Base-by-base conservation (phyloP, 2,329 filamentous ascomycete genomes). In the Penicillium occitanis region DNA sequence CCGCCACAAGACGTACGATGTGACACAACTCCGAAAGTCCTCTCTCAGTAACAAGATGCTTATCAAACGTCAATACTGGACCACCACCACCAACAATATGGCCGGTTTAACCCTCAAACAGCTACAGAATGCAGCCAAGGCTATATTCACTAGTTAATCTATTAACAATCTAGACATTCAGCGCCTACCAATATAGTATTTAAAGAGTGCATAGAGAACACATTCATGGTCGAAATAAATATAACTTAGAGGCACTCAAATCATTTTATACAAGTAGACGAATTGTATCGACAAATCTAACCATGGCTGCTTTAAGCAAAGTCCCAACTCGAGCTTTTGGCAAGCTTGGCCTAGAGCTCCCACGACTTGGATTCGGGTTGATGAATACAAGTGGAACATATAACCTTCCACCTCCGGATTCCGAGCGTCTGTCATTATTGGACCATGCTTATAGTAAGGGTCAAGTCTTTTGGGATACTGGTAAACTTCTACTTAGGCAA, bases 381-480 rank as follows among this genome's bases (percentile, higher is more conserved):
- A 70, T 71, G 67, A 63, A 67, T 6, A 33, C 69, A 19, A 67
- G 65, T 7, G 63, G 63, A n/a, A 61, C 66, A 22, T 75, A 75
- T 67, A 74, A 73, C 63, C 58, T 67, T 35, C 67, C 69, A 8
- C 61, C 71, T 7, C 64, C 71, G 4, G 79, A 83, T 37, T 76
- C 80, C 63, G 79, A 81, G 35, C 77, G 77, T 4, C 73, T 82
- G 22, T 72, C 73, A 2, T 44, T 83, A 1, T 75, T 82, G 1
- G 80, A 83, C 68, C 75, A 77, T n/a, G 79, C 81, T 1, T 69
- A 75, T 13, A 77, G 80, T 65, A 67, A 77, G 3, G 81, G 81
- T 1, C 71, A 70, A 33, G 77, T 74, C 1, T 76, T 78, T 66
- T 80, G 78, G 78, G 77, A 80, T 67, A 76, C 73, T 19, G 70